Conservation (phyloP, 2,329 filamentous ascomycete genomes). For the Exserohilum rostratum region DNA sequence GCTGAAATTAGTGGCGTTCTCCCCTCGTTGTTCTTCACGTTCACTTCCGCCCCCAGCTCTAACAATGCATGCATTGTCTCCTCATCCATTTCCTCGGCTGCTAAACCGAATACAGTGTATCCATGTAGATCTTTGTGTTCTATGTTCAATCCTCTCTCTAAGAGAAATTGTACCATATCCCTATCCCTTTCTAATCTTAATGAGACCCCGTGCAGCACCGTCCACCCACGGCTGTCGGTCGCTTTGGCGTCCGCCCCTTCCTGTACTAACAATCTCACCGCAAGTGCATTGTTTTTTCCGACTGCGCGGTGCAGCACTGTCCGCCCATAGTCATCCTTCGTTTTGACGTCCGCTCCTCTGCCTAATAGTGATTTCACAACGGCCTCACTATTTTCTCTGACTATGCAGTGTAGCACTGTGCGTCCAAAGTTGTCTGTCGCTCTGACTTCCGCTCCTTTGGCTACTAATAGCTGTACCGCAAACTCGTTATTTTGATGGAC, state of each 20-base stretch:
- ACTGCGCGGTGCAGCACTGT: neutral
- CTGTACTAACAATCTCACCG: neutral
- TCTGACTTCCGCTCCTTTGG: neutral
- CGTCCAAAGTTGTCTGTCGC: neutral
- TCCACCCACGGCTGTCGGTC: neutral
- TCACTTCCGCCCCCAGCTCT: no score
- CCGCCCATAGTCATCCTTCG: neutral
- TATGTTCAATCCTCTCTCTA: no score
- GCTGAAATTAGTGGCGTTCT: no score
- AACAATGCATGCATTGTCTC: no score
- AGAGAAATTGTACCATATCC: no score
- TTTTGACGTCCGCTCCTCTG: neutral
- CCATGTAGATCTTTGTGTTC: no score
- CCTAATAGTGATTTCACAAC: neutral
- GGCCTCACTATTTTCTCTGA: no score
- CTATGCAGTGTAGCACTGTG: neutral
- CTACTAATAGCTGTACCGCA: neutral
- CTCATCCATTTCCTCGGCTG: no score
- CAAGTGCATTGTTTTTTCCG: neutral
- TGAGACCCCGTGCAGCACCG: neutral
- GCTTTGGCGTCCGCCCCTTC: neutral
- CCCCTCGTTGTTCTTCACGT: no score
- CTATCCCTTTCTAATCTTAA: no score
- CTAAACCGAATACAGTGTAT: no score
- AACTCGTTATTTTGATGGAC: neutral